Evolutionary conservation across 352 stramenopile species (phyloP), one percentile per base, ranked within the genome.

Genomic region (Aphanomyces astaci): DNA sequence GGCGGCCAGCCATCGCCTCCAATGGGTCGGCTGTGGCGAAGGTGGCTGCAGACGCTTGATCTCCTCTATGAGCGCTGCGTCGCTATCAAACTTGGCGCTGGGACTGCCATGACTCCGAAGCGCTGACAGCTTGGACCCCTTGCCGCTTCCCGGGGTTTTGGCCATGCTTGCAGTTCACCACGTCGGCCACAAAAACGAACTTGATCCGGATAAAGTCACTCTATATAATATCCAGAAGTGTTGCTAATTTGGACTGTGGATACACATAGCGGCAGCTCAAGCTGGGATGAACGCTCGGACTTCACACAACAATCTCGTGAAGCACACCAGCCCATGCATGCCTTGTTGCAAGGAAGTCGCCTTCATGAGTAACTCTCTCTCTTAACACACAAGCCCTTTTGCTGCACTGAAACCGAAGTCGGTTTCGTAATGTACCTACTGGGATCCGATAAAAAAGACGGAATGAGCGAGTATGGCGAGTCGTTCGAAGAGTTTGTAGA

Each of bases 401-500:
- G n/a, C n/a, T n/a, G n/a, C n/a, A n/a, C n/a, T n/a, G 1, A 55
- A 55, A 55, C 48, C 48, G 48, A 11, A n/a, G n/a, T n/a, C n/a
- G n/a, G n/a, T n/a, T n/a, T n/a, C n/a, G n/a, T n/a, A n/a, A n/a
- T n/a, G n/a, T n/a, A n/a, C n/a, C n/a, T n/a, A n/a, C n/a, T n/a
- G n/a, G n/a, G n/a, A n/a, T n/a, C n/a, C n/a, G n/a, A n/a, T n/a
- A n/a, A n/a, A n/a, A n/a, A n/a, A n/a, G n/a, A n/a, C n/a, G 48
- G 25, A 28, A 66, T 68, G 62, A 68, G 62, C 51, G 62, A 68
- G 3, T 68, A 68, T 33, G 45, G 59, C 46, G 62, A 68, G 22
- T 68, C 62, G 9, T 68, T 68, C 27, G 62, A 68, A 24, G 62
- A 68, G 13, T 59, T 68, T 27, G 62, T 46, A 2, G 62, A 68